Conservation (phyloP, 495 filamentous ascomycete genomes). For the Podospora pseudocomata region DNA sequence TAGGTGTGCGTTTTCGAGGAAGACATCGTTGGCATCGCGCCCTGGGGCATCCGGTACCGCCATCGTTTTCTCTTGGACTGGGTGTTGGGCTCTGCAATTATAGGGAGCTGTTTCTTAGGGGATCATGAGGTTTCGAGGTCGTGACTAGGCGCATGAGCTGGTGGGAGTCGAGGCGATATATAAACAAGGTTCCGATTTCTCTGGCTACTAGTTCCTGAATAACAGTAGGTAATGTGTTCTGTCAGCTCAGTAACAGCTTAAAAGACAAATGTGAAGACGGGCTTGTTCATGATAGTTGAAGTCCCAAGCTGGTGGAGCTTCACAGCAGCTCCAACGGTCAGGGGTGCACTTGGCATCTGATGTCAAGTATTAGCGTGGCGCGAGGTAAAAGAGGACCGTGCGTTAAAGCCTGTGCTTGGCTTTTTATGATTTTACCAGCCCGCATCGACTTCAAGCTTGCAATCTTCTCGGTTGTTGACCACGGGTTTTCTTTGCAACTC, state of each 20-base stretch:
- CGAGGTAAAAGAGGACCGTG: background rate
- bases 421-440: conserved; percentile 13
- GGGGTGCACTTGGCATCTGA: background rate
- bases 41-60: conserved; percentile 15
- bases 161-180: background rate
- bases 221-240: background rate
- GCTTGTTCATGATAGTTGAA: background rate
- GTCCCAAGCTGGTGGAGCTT: conserved; percentile 3
- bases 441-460: conserved; percentile 6
- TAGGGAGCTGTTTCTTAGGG: background rate
- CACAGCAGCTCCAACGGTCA: background rate
- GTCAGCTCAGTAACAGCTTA: background rate
- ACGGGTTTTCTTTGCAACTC: background rate
- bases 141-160: background rate
- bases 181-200: background rate
- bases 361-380: background rate
- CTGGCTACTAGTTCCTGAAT: background rate
- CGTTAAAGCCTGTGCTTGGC: background rate
- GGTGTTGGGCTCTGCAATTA: background rate
- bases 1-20: conserved; percentile 68
- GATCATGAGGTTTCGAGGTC: background rate
- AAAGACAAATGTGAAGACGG: background rate
- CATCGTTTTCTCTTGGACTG: conserved; percentile 12
- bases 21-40: conserved; percentile 39
- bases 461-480: background rate